Evolutionary conservation across 805 yeast genomes (phyloP).

Genomic region (Millerago galiae): DNA sequence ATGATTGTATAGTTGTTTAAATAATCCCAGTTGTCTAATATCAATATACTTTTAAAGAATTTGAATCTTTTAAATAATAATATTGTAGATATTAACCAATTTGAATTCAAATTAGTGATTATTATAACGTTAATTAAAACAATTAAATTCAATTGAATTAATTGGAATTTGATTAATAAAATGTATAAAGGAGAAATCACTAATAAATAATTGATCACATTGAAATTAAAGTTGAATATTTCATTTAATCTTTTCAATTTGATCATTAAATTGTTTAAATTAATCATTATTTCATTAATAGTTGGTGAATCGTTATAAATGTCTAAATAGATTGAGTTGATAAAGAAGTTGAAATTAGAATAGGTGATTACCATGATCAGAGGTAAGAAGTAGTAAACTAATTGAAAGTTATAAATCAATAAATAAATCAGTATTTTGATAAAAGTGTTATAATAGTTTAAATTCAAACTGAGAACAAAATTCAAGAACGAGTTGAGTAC

Average conservation of each 20-base stretch:
- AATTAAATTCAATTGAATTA: constrained; percentile 1
- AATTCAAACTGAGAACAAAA: constrained; percentile 4
- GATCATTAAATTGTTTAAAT: constrained; percentile 3
- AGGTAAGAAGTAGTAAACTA: constrained; percentile 2
- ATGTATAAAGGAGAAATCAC: constrained; percentile 7
- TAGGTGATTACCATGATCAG: constrained; percentile 3
- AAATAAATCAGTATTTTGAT: constrained; percentile 4
- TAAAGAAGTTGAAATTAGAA: constrained; percentile 6
- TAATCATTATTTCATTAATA: constrained; percentile 4
- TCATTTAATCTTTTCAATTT: constrained; percentile 1
- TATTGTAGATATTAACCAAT: constrained; percentile 4
- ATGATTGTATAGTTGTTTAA: constrained; percentile 3
- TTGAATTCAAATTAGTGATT: constrained; percentile 5
- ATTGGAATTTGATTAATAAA: constrained; percentile 1
- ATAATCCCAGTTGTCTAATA: constrained; percentile 2
- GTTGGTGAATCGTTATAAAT: constrained; percentile 7
- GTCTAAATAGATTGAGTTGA: constrained; percentile 7
- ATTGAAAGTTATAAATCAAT: constrained; percentile 1
- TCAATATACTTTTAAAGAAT: constrained; percentile 3
- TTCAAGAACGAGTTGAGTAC: constrained; percentile 1
- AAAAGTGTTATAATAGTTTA: constrained; percentile 6
- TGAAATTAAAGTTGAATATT: constrained; percentile 1
- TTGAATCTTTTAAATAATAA: constrained; percentile 3
- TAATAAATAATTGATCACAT: constrained; percentile 5
- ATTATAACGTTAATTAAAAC: constrained; percentile 2